These are phyloP conservation scores for Xylaria sp. DNA, from an alignment of 2,329 filamentous ascomycete genomes.

Conservation along the genomic window DNA sequence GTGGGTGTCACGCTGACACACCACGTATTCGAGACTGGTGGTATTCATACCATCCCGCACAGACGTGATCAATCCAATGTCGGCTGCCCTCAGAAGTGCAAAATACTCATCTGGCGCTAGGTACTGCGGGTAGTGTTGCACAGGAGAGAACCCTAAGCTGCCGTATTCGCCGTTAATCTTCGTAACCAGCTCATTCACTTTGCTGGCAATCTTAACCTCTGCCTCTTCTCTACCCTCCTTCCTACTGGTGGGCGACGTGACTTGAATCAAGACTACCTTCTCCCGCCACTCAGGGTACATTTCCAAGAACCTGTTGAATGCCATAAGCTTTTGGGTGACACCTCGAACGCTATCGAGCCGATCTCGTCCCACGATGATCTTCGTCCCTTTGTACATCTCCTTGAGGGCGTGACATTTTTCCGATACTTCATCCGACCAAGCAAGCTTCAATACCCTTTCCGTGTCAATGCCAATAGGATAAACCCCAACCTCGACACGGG, in stretches of 20 bases:
- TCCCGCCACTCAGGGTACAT: conserved; percentile 90
- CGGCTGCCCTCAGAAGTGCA: conserved; percentile 85
- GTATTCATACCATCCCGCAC: conserved; percentile 99
- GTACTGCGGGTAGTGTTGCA: conserved; percentile 95
- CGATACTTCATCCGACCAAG: conserved; percentile 73
- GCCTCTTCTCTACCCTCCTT: conserved; percentile 78
- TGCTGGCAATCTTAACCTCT: conserved; percentile 81
- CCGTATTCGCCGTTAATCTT: conserved; percentile 92
- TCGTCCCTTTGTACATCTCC: conserved; percentile 83
- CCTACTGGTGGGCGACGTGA: conserved; percentile 84
- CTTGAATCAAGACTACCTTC: conserved; percentile 91
- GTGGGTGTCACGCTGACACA: conserved; percentile 86
- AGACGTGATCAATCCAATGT: conserved; percentile 93
- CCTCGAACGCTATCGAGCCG: conserved; percentile 91
- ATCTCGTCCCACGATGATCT: conserved; percentile 93
- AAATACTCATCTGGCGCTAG: conserved; percentile 91
- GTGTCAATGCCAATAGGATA: conserved; percentile 96
- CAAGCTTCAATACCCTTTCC: conserved; percentile 74
- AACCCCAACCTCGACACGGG: conserved; percentile 87
- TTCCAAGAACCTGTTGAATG: conserved; percentile 90
- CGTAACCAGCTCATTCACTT: conserved; percentile 88
- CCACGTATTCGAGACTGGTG: conserved; percentile 90
- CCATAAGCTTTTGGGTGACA: conserved; percentile 94
- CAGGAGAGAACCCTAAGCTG: conserved; percentile 84
- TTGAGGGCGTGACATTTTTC: conserved; percentile 75